These are phyloP conservation scores for Magnolia officinalis DNA, from an alignment of 164 flowering plant species.

Conservation along the genomic window DNA sequence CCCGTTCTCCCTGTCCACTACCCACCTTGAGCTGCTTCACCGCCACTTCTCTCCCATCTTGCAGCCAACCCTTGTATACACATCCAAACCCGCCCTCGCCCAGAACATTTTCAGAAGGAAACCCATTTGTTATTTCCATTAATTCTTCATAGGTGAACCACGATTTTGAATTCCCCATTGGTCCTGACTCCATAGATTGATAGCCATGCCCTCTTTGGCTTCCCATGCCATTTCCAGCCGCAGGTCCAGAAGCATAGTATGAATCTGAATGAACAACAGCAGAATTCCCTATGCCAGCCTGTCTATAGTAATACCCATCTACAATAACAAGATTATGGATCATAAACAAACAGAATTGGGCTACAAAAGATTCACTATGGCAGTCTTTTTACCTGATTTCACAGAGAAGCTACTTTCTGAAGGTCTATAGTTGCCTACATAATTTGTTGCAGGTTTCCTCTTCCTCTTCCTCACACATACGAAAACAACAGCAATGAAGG, in stretches of 20 bases:
- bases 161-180: conserved; percentile 24
- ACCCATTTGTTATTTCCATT: conserved; percentile 48
- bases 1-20: conserved; percentile 63
- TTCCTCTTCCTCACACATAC: conserved; percentile 25
- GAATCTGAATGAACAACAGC: conserved; percentile 1
- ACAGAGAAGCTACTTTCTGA: conserved; percentile 22
- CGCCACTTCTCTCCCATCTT: conserved; percentile 53
- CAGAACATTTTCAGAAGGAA: conserved; percentile 38
- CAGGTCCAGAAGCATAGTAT: background rate
- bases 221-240: conserved; percentile 21
- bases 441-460: conserved; percentile 13
- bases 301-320: background rate
- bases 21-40: conserved; percentile 61
- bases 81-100: conserved; percentile 72
- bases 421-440: conserved; percentile 17
- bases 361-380: background rate
- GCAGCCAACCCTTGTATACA: conserved; percentile 46
- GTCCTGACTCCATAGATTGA: conserved; percentile 16
- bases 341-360: background rate
- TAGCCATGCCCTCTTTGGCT: conserved; percentile 25
- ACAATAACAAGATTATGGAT: conserved; percentile 7
- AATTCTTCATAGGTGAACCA: conserved; percentile 50
- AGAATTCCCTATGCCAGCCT: background rate
- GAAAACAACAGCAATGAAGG: conserved; percentile 29
- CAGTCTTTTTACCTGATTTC: conserved; percentile 29